These are phyloP conservation scores for Anaeromyces robustus DNA, from an alignment of 192 early-diverging fungal genomes.

Conservation along the genomic window DNA sequence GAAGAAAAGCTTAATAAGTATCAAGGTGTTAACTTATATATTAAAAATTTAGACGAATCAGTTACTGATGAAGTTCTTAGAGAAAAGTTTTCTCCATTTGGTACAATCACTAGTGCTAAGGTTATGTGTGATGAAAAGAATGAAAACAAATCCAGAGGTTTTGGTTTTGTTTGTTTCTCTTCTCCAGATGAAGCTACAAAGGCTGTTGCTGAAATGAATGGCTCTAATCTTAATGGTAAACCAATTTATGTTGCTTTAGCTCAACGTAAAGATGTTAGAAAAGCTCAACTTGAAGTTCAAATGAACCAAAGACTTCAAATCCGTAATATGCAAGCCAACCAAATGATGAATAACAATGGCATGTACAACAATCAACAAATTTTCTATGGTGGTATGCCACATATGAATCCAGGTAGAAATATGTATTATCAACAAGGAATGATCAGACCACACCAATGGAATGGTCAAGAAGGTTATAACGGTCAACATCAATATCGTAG, in stretches of 20 bases:
- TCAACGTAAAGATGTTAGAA: constrained; percentile 93
- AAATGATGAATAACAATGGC: not conserved
- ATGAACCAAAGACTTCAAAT: constrained; percentile 78
- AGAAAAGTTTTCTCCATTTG: constrained; percentile 89
- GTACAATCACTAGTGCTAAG: constrained; percentile 91
- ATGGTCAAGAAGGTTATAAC: not conserved
- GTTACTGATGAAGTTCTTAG: constrained; percentile 93
- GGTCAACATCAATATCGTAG: not conserved
- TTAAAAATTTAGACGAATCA: constrained; percentile 96
- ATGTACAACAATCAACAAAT: constrained; percentile 37
- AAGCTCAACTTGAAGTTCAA: constrained; percentile 90
- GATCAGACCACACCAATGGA: not conserved
- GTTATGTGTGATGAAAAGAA: constrained; percentile 91
- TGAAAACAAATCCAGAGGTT: constrained; percentile 60
- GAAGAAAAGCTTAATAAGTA: constrained; percentile 95
- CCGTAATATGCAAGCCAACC: constrained; percentile 18
- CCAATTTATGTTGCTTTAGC: constrained; percentile 96
- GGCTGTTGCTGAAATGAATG: constrained; percentile 98
- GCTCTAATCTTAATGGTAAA: constrained; percentile 81
- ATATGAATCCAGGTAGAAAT: not conserved
- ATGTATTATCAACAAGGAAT: not conserved
- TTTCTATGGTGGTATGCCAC: not conserved
- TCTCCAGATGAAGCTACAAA: constrained; percentile 95
- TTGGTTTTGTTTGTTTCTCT: constrained; percentile 98
- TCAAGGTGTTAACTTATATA: constrained; percentile 96